Percentiles rank a stretch among this genome's conserved stretches.
These are phyloP conservation scores for Lipomyces chichibuensis DNA, from an alignment of 805 yeast species.

Conservation along the genomic window DNA sequence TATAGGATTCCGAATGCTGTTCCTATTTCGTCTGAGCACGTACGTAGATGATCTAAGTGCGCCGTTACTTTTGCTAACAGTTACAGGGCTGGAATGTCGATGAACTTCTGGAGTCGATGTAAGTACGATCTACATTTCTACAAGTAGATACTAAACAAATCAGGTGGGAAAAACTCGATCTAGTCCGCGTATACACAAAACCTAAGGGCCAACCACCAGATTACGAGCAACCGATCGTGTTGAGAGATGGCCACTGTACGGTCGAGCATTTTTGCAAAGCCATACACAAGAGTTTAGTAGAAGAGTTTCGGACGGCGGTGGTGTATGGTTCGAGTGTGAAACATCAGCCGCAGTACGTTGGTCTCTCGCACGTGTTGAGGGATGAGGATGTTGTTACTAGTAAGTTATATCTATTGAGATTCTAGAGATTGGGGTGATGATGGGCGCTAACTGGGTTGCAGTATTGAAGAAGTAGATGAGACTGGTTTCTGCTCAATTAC, in stretches of 20 bases:
- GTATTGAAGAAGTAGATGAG: not conserved
- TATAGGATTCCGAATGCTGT: constrained; percentile 96
- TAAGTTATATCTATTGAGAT: constrained; percentile 3
- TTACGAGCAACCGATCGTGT: constrained; percentile 90
- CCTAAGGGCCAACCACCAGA: constrained; percentile 96
- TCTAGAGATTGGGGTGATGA: not conserved
- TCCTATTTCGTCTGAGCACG: constrained; percentile 89
- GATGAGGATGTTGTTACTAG: constrained; percentile 96
- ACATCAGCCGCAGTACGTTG: constrained; percentile 97
- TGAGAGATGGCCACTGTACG: constrained; percentile 76
- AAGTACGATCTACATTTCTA: not conserved
- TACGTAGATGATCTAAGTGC: not conserved
- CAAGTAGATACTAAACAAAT: not conserved
- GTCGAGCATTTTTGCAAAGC: constrained; percentile 96
- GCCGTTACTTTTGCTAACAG: not conserved
- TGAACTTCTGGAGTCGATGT: constrained; percentile 87
- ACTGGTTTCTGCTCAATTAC: not conserved
- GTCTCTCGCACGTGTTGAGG: constrained; percentile 76
- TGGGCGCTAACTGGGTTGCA: not conserved
- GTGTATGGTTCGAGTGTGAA: constrained; percentile 93
- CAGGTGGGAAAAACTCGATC: constrained; percentile 78
- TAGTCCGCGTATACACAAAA: constrained; percentile 95
- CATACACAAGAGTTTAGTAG: constrained; percentile 91
- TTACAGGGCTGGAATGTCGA: constrained; percentile 87
- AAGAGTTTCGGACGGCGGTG: constrained; percentile 88